Conservation (phyloP, 23 red algal genomes). For the Cyanidioschyzon merolae region DNA sequence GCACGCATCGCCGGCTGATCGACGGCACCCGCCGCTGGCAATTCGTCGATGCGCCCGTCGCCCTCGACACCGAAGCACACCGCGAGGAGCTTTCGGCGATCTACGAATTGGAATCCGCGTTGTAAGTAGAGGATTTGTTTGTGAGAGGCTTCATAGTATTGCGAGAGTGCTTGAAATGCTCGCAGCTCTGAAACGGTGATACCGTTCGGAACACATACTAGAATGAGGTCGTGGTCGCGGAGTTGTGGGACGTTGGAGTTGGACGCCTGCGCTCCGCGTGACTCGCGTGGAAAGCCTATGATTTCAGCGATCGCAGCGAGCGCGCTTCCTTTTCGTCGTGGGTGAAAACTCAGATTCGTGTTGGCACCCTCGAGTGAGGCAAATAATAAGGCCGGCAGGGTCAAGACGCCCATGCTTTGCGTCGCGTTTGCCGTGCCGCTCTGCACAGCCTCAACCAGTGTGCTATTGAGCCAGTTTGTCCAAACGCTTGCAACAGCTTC, state of each 20-base stretch:
- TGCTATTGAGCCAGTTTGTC: background rate
- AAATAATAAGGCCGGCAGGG: background rate
- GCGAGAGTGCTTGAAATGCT: background rate
- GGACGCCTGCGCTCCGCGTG: background rate
- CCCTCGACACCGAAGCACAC: background rate
- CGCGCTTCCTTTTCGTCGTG: background rate
- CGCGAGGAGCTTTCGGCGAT: background rate
- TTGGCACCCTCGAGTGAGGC: background rate
- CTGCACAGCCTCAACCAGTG: background rate
- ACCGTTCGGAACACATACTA: background rate
- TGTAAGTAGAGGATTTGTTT: background rate
- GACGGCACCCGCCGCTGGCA: background rate
- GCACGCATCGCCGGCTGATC: background rate
- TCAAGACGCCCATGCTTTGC: no score
- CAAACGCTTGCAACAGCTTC: background rate
- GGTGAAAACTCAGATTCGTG: background rate
- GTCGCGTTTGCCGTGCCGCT: background rate
- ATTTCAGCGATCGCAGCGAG: background rate
- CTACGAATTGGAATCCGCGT: background rate
- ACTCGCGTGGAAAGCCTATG: background rate
- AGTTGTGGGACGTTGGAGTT: background rate
- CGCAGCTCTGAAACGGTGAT: conserved; percentile 1
- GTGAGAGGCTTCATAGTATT: background rate
- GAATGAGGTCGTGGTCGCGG: background rate
- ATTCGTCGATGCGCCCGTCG: background rate